Base-by-base conservation (phyloP, 2,329 filamentous ascomycete genomes). In the Exophiala oligosperma region DNA sequence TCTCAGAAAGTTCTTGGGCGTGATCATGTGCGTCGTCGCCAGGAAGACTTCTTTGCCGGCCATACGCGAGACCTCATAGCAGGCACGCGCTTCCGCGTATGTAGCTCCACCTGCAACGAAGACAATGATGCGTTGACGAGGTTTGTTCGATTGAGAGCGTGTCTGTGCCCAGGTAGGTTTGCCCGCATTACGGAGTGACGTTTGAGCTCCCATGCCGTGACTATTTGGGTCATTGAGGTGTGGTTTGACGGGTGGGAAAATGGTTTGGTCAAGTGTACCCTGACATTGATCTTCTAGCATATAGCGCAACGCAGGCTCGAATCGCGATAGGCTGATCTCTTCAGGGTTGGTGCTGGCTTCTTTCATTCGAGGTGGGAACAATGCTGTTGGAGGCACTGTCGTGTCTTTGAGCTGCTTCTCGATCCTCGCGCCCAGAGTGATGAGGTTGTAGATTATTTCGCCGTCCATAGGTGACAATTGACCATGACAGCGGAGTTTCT, bases 71-170 rank as follows among this genome's bases (percentile, higher is more conserved):
- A 93, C 78, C 68, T 97, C 91, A 71, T 97, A 97, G 76, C 94
- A 99, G 11, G 87, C 83, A 28, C 94, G 86, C 32, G 90, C 84
- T 75, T 99, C 94, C 4, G 91, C 92, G 72, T 93, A 96, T 0
- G 94, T 97, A 21, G 94, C 94, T 46, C 94, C 94, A 49, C 94
- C 94, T 1, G 93, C 94, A 82, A 97, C 88, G 72, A 96, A 97
- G 14, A 97, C 87, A 59, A 99, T 90, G 54, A 97, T 83, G 52
- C 94, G 86, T 72, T 99, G 94, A 53, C 89, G 85, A 64, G 92
- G 95, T 71, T 97, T 93, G 60, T 81, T 84, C 59, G 79, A 86
- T 28, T 86, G 84, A 47, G 88, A 82, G 44, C 91, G 87, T 8
- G 90, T 88, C 53, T 91, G 90, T 1, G 94, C 94, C 94, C 94